Evolutionary conservation across 2,329 filamentous ascomycete genomes (phyloP), one percentile per base, ranked within the genome.

Genomic region (Chrysosporium queenslandicum): DNA sequence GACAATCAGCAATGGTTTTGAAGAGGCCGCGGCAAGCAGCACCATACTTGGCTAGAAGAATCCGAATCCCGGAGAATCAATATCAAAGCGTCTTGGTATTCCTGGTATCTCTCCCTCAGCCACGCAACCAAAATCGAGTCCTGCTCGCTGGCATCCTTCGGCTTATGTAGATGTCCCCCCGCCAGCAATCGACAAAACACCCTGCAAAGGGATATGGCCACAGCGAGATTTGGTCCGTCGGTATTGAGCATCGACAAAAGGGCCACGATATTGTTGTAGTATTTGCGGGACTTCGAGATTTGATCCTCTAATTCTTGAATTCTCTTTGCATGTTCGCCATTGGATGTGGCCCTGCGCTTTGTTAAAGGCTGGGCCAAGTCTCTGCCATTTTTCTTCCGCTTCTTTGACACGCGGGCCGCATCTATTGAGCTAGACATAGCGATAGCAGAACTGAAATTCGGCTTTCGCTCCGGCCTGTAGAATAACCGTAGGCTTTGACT

Each of bases 181-280:
- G 85, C 84, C 56, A 94, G 78, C 54, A 97, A 73, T 55, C 87
- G 81, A 64, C 89, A 80, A 66, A 96, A 96, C 32, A 94, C 81
- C 60, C 90, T 80, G 68, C 89, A 95, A 45, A 96, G 75, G 1
- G 90, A 84, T 18, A 96, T 83, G 0, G 84, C 80, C 0, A 89
- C 86, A 30, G 86, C 71, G 43, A 87, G 73, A 9, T 79, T 75
- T 3, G 79, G 74, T 40, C 83, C 78, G 1, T 73, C 67, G 32
- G 71, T 72, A 36, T 52, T 25, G 34, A 81, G 69, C 61, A 81
- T 77, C 39, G 77, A 76, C 42, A 94, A 74, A 34, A 97, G 71
- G 9, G 77, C 79, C 6, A 81, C 77, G 62, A 97, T 91, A 64
- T 94, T 88, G 74, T 95, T 94, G 76, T 94, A 94, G 70, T 95